These are phyloP conservation scores for Colletotrichum horii DNA, from an alignment of 2,329 filamentous ascomycete species.

Conservation along the genomic window DNA sequence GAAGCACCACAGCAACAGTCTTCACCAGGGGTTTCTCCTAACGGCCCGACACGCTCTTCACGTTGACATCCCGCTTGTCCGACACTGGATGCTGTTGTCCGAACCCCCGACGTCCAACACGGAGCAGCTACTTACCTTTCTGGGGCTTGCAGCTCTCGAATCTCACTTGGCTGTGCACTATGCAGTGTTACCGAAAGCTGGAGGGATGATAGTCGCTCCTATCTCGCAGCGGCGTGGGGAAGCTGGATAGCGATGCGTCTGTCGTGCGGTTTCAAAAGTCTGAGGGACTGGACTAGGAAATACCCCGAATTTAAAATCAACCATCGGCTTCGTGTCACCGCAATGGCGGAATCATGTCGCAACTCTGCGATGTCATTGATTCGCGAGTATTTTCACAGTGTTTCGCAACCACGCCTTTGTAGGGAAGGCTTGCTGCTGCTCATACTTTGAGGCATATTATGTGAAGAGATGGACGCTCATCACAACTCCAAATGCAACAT, in stretches of 20 bases:
- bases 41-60: conserved; percentile 2
- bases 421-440: neutral
- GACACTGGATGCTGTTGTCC: neutral
- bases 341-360: neutral
- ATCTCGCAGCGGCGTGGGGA: neutral
- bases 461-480: neutral
- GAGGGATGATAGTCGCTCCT: neutral
- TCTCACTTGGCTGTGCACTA: neutral
- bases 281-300: neutral
- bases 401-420: neutral
- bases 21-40: neutral
- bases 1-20: neutral
- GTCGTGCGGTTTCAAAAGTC: neutral
- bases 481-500: neutral
- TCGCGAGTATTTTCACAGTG: neutral
- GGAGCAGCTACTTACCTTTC: neutral
- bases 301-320: neutral
- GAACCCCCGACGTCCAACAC: neutral
- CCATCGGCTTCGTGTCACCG: neutral
- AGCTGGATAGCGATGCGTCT: neutral
- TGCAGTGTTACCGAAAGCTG: neutral
- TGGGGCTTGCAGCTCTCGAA: neutral
- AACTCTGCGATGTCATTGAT: neutral
- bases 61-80: neutral
- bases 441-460: neutral